Evolutionary conservation across 805 yeast genomes (phyloP), one percentile per base, ranked within the genome.

Genomic region (Candida oleophila): DNA sequence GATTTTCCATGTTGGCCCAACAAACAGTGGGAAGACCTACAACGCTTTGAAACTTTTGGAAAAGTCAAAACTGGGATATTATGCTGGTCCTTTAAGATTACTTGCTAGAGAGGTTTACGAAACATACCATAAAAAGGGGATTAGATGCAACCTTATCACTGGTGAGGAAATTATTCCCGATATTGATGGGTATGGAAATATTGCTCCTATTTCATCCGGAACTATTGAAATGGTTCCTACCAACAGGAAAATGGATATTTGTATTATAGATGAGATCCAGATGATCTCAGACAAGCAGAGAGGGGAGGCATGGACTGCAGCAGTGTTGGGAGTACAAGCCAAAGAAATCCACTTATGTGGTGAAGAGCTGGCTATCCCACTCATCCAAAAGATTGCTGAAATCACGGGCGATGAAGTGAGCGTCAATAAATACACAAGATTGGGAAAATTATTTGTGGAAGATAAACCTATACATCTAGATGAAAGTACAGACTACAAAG

Each of bases 1-100:
- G 42, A 77, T 86, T n/a, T 79, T 94, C 82, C 99, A 94, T 62
- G 88, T 94, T 9, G 99, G 99, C 0, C 99, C 99, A 1, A 94
- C 99, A 0, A 94, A 94, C 62, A 84, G 94, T 54, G 99, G 99
- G 11, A 94, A 94, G 59, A 94, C 98, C 0, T 87, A 88, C 60
- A 77, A 80, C 41, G 96, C 98, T 0, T 68, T 94, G 40, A 74
- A 85, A 55, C 75, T 81, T 46, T 72, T 94, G 42, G 82, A 82
- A 54, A 57, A 64, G 18, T 82, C 89, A 14, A 73, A 81, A 28
- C 76, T 82, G 16, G 99, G 99, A 0, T 87, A 86, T 54, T 94
- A 85, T 65, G 98, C 98, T 0, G 98, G 98, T 1, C 99, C 99
- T 0, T 69, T 94, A 41, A 74, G 99, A 49, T 72, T 94, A 46